phyloP scores from a whole-genome alignment of 208 protist species.

The Polymyxa betae region DNA sequence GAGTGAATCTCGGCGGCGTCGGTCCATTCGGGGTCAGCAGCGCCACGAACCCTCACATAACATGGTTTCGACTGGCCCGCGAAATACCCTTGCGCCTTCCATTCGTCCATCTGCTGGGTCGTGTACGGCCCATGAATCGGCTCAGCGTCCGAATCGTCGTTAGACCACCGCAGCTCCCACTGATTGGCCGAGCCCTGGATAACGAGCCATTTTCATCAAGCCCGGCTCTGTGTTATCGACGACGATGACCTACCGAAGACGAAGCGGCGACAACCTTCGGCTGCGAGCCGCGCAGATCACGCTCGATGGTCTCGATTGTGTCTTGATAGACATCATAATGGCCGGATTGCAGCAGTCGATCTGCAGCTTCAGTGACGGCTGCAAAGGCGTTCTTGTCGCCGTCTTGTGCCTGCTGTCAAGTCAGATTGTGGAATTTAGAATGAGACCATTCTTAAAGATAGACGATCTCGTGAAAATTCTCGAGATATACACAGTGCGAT shows the following conservation, averaged over 20 bases:
- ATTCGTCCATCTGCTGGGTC: neutral
- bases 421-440: neutral
- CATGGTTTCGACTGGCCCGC: neutral
- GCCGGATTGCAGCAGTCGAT: conserved; percentile 26
- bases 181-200: neutral
- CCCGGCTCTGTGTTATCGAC: neutral
- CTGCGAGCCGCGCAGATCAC: neutral
- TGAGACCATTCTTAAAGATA: too few species aligned
- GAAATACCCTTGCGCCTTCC: neutral
- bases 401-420: neutral
- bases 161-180: neutral
- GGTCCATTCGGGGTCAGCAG: conserved; percentile 20
- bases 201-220: neutral
- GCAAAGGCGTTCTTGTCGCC: conserved; percentile 20
- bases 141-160: neutral
- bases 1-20: neutral
- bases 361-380: conserved; percentile 31
- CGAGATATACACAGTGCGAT: too few species aligned
- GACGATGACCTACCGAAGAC: conserved; percentile 3
- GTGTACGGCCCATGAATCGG: conserved; percentile 35
- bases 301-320: conserved; percentile 15
- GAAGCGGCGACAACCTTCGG: too few species aligned
- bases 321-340: conserved; percentile 52
- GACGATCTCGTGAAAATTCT: too few species aligned
- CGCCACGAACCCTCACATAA: neutral